These are phyloP conservation scores for Mycothermus thermophilus DNA, from an alignment of 495 filamentous ascomycete species.

Conservation along the genomic window DNA sequence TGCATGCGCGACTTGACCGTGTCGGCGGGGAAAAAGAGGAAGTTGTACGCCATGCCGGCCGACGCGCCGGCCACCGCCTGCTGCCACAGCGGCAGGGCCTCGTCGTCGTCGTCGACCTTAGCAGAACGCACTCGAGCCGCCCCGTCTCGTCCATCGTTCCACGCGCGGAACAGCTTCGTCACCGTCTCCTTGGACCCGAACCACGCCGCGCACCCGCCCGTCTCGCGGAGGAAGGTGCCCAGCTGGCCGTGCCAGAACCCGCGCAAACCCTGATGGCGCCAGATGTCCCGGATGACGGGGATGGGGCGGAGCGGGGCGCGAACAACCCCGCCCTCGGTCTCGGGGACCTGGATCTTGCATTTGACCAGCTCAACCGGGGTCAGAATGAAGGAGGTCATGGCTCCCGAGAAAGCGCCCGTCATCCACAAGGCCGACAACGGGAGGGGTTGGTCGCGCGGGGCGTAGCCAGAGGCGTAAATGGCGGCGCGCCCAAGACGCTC, in stretches of 20 bases:
- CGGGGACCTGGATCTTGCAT: conserved; percentile 87
- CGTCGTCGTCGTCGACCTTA: neutral
- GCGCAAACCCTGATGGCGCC: conserved; percentile 59
- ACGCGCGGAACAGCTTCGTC: conserved; percentile 45
- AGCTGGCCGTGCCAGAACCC: conserved; percentile 95
- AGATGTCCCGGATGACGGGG: conserved; percentile 61
- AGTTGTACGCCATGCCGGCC: conserved; percentile 89
- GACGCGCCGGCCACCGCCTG: conserved; percentile 79
- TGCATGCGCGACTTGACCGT: conserved; percentile 96
- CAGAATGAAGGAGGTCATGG: conserved; percentile 75
- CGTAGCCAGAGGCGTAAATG: conserved; percentile 43
- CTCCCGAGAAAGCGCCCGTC: conserved; percentile 75
- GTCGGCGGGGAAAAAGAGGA: conserved; percentile 91
- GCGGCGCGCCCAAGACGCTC: conserved; percentile 48
- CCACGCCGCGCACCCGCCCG: conserved; percentile 87
- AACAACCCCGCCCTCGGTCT: conserved; percentile 12
- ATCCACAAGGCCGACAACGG: conserved; percentile 58
- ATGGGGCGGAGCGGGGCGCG: conserved; percentile 19
- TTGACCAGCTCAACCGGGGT: conserved; percentile 97
- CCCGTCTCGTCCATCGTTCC: conserved; percentile 24
- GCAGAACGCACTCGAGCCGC: conserved; percentile 14
- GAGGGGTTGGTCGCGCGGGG: conserved; percentile 38
- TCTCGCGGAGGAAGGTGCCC: conserved; percentile 87
- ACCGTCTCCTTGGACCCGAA: conserved; percentile 86
- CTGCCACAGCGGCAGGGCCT: conserved; percentile 53